Base-by-base conservation (phyloP, 805 yeast genomes). In the Teunomyces panamensis region DNA sequence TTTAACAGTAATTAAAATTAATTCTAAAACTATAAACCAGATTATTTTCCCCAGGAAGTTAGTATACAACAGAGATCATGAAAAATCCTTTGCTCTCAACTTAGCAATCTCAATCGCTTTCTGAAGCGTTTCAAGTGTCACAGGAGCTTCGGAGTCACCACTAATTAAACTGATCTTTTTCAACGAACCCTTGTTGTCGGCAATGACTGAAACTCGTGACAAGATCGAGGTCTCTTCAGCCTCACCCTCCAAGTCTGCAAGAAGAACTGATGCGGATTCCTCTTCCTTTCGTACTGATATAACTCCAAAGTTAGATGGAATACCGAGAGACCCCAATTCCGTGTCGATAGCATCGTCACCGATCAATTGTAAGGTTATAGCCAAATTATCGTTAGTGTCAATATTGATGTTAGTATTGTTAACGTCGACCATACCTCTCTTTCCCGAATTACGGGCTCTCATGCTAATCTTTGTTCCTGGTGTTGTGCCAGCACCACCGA, bases 171-270 rank as follows among this genome's bases (percentile, higher is more conserved):
- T 46, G 48, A 49, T 49, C 46, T 33, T 55, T 42, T 49, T 50
- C 44, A 50, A 49, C 13, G 46, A 28, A 10, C 46, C 54, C 26
- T 53, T 48, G 4, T 57, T 56, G 41, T 56, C 58, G 4, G 62
- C 56, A 11, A 83, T 72, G 0, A 81, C 73, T 17, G 73, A 66
- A 11, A 88, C 66, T 14, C 81, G 75, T 37, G 87, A 80, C 39
- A 65, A 66, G 2, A 84, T 74, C 29, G 83, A 74, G 9, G 71
- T 59, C 57, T 89, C 95, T 63, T 89, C 97, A 4, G 90, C 85
- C 50, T 86, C 92, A 10, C 95, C 95, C 61, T 89, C 95, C 35
- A 88, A 58, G 60, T 89, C 97, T 1, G 87, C 83, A 42, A 89
- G 62, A 11, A 88, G 56, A 0, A 81, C 69, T 32, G 43, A 17